Base-by-base conservation (phyloP, 2,329 filamentous ascomycete genomes). In the Colletotrichum coccodes region DNA sequence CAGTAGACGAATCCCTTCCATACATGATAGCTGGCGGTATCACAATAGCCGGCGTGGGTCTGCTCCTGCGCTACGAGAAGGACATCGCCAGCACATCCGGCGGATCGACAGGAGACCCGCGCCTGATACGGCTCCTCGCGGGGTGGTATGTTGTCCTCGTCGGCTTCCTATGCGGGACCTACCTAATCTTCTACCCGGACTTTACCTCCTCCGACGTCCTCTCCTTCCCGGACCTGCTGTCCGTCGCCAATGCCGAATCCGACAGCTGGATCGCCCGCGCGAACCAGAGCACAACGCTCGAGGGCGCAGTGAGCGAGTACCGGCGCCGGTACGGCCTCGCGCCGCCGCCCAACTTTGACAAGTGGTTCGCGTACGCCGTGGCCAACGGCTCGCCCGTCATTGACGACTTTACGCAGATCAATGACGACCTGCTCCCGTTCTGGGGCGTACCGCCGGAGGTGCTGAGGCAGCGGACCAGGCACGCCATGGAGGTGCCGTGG, bases 381-480 rank as follows among this genome's bases (percentile, higher is more conserved):
- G 82, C 85, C 14, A 88, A 85, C 67, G 85, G 86, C 0, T 92
- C 93, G 0, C 84, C 89, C 63, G 82, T 95, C 66, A 88, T 94
- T 61, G 93, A 96, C 74, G 90, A 92, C 75, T 96, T 92, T 73
- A 91, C 93, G 73, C 91, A 90, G 44, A 93, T 95, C 62, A 88
- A 92, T 73, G 84, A 90, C 60, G 88, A 91, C 67, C 79, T 95
- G n/a, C 80, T 92, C 4, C 93, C 93, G 0, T 95, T 94, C 76
- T 95, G 92, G 92, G 91, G 87, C 7, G 75, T 95, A 70, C 80
- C 87, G 36, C 92, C 92, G 6, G 81, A 84, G 4, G 87, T 87
- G 14, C 90, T 95, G 52, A 85, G 91, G 60, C 85, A 87, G 18
- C 85, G 89, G n/a, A 77, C 75, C 6, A 59, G 34, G 12, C 68